Conservation (phyloP, 177 flowering plant species). For the Tripterygium wilfordii region DNA sequence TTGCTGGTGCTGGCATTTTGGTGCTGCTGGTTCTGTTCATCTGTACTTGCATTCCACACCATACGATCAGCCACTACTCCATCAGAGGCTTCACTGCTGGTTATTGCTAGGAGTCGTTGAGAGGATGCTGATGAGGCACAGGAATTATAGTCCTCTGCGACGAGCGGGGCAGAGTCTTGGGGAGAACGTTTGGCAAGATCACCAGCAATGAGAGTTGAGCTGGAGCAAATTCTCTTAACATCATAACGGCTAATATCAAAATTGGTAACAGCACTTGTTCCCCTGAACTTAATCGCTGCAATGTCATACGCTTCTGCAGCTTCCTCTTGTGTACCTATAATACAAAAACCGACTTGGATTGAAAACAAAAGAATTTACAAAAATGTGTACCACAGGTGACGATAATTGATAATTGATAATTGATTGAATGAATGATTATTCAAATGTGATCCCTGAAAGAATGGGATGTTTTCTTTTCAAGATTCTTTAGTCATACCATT, state of each 20-base stretch:
- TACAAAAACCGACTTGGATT: too few species aligned
- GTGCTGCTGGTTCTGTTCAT: slow-evolving; percentile 11
- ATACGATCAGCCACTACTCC: slow-evolving; percentile 35
- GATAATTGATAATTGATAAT: too few species aligned
- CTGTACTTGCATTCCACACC: slow-evolving; percentile 30
- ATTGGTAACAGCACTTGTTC: slow-evolving; percentile 82
- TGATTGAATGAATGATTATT: too few species aligned
- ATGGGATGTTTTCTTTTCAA: too few species aligned
- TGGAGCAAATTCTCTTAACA: slow-evolving; percentile 79
- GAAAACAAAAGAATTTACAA: too few species aligned
- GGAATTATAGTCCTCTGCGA: slow-evolving; percentile 27
- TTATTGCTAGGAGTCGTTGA: slow-evolving; percentile 25
- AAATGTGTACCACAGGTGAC: too few species aligned
- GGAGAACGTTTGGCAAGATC: slow-evolving; percentile 72
- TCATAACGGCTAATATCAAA: slow-evolving; percentile 85
- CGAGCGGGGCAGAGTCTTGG: slow-evolving; percentile 26
- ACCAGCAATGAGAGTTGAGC: slow-evolving; percentile 62
- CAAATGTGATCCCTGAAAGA: too few species aligned
- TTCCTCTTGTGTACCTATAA: slow-evolving; percentile 94
- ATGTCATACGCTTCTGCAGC: slow-evolving; percentile 97
- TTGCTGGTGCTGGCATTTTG: not conserved
- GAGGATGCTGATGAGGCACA: slow-evolving; percentile 28
- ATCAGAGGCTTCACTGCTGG: slow-evolving; percentile 23
- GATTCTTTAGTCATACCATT: too few species aligned
- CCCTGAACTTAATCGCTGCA: slow-evolving; percentile 92